phyloP scores from a whole-genome alignment of 148 eudicot genomes.

The Talinum fruticosum region DNA sequence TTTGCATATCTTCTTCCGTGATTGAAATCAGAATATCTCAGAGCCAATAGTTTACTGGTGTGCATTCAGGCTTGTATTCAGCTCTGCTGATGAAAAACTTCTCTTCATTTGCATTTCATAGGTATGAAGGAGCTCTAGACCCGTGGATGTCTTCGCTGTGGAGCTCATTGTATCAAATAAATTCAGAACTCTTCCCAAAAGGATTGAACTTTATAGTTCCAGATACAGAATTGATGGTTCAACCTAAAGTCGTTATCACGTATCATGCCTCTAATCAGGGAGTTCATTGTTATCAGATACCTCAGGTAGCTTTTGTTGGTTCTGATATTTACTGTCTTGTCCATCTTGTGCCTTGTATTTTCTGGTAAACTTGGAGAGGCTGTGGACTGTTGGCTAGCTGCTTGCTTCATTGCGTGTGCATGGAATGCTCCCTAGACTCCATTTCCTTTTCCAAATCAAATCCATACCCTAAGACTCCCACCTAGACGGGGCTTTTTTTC shows the following conservation, averaged over 20 bases:
- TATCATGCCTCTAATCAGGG: conserved; percentile 44
- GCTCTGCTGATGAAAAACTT: conserved; percentile 10
- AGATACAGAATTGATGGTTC: conserved; percentile 45
- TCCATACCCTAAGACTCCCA: no score
- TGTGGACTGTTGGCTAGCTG: no score
- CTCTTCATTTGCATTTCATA: conserved; percentile 24
- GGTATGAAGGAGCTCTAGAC: conserved; percentile 96
- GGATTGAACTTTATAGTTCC: conserved; percentile 48
- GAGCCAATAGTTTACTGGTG: background rate
- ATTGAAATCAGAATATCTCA: background rate
- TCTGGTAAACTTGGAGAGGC: background rate
- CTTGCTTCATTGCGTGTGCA: no score
- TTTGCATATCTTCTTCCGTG: no score
- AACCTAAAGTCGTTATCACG: conserved; percentile 53
- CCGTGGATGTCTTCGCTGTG: conserved; percentile 94
- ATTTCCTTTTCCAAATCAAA: no score
- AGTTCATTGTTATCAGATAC: conserved; percentile 31
- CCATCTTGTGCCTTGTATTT: background rate
- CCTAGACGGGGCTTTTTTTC: no score
- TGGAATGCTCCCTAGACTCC: background rate
- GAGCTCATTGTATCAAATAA: conserved; percentile 50
- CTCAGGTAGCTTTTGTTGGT: conserved; percentile 39
- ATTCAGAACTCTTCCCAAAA: conserved; percentile 58
- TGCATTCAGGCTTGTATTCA: background rate
- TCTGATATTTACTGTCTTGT: background rate